Base-by-base conservation (phyloP, 75 land plant species). In the Pinus tabuliformis region DNA sequence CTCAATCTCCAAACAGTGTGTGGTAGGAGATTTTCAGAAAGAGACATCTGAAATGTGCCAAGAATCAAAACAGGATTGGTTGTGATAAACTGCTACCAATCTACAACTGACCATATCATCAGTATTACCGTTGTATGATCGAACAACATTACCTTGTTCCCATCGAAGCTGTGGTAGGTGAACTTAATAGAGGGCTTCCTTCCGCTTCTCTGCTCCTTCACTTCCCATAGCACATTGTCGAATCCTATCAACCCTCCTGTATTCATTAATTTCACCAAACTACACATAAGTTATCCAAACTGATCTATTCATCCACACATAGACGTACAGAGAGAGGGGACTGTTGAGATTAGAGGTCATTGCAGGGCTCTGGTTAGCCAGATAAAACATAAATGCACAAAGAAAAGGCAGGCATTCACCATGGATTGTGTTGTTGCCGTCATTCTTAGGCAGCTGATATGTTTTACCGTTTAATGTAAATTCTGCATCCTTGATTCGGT, bases 161-260 rank as follows among this genome's bases (percentile, higher is more conserved):
- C 96, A 85, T 93, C 96, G 64, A 54, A 72, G 78, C 96, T 93
- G 64, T 80, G 73, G 56, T 93, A 93, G 33, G 62, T 21, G 58
- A 93, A 86, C 68, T 33, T 77, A 56, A 89, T 81, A 39, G 45
- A 62, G 8, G 93, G 89, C 42, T 42, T 33, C 18, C 58, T 78
- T 60, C 83, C 84, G 1, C 33, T 2, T 33, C 33, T 20, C 5
- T 84, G 72, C 49, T 83, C 79, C n/a, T 26, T 59, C 33, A 86
- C 84, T 16, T 73, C 61, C 94, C 94, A 93, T 24, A 87, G 71
- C 22, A 81, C 90, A 21, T 80, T 77, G 79, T 84, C 76, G 36
- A 85, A 89, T n/a, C 96, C 94, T 64, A 24, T 85, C 12, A 70
- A 66, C 4, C 94, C 93, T 80, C 90, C 92, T 89, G 8, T 9